A percentile compares a stretch with the other conserved stretches of the same genome.
Conservation (phyloP, 352 stramenopile species). For the Phytophthora tentaculata region DNA sequence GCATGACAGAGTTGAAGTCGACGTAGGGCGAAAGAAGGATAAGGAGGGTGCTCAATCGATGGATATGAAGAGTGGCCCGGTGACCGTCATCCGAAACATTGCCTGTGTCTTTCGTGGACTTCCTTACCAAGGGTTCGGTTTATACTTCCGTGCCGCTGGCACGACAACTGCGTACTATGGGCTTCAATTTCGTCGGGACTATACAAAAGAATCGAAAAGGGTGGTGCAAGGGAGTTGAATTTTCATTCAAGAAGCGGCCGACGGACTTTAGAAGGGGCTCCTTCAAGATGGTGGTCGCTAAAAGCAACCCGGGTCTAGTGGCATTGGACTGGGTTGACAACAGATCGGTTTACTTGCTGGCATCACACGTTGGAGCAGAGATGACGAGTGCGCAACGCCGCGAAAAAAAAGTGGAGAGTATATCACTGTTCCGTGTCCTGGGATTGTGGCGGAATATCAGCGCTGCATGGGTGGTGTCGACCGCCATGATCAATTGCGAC, state of each 20-base stretch:
- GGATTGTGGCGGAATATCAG: conserved; percentile 3
- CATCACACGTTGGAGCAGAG: neutral
- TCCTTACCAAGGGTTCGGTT: neutral
- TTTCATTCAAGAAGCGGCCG: conserved; percentile 9
- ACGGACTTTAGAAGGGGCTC: neutral
- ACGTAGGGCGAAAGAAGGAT: conserved; percentile 7
- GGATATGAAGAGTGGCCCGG: conserved; percentile 1
- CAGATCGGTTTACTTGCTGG: conserved; percentile 5
- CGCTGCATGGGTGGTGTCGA: conserved; percentile 22
- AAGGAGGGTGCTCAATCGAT: neutral
- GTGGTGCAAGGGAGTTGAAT: conserved; percentile 12
- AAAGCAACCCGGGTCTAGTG: conserved; percentile 1
- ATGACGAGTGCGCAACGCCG: neutral
- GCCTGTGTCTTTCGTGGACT: conserved; percentile 5
- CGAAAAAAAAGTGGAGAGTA: neutral
- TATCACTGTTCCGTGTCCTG: neutral
- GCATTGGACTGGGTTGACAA: conserved; percentile 8
- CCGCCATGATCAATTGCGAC: conserved; percentile 21
- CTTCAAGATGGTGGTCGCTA: conserved; percentile 8
- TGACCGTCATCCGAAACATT: neutral
- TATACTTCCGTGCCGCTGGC: conserved; percentile 10
- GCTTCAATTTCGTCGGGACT: conserved; percentile 10
- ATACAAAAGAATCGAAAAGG: conserved; percentile 12
- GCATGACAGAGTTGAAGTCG: conserved; percentile 4
- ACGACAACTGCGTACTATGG: conserved; percentile 8